A percentile compares a stretch with the other conserved stretches of the same genome.
Conservation (phyloP, 2,329 filamentous ascomycete genomes). For the Trichothecium sympodiale region DNA sequence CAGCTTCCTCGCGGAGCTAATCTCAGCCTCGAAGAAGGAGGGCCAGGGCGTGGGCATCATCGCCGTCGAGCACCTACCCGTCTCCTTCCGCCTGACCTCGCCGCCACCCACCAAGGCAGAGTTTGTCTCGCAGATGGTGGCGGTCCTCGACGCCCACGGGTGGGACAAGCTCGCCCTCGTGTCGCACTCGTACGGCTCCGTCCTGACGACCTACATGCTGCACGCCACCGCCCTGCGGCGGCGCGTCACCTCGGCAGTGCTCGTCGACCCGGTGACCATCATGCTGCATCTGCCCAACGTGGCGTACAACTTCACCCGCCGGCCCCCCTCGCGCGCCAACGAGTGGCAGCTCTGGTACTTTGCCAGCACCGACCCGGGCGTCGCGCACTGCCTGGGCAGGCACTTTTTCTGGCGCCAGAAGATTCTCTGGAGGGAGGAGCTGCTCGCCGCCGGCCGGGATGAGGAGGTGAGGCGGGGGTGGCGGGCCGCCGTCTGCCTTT, state of each 20-base stretch:
- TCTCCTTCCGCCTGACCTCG: conserved; percentile 51
- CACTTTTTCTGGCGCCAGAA: conserved; percentile 66
- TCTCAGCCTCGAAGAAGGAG: conserved; percentile 15
- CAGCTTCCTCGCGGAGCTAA: conserved; percentile 42
- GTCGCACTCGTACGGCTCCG: conserved; percentile 54
- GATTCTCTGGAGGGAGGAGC: conserved; percentile 58
- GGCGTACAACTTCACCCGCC: conserved; percentile 58
- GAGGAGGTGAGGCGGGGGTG: conserved; percentile 10
- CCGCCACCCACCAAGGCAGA: conserved; percentile 38
- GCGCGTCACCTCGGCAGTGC: conserved; percentile 35
- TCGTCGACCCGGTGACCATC: conserved; percentile 54
- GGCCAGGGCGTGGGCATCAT: conserved; percentile 49
- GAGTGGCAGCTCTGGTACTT: conserved; percentile 64
- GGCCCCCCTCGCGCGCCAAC: conserved; percentile 44
- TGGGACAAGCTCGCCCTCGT: conserved; percentile 49
- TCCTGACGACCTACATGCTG: conserved; percentile 51
- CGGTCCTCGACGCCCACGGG: conserved; percentile 45
- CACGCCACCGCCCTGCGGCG: conserved; percentile 33
- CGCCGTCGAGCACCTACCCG: conserved; percentile 52
- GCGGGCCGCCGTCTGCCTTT: conserved; percentile 45
- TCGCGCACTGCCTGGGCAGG: conserved; percentile 51
- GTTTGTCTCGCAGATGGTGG: conserved; percentile 43
- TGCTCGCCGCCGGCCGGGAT: conserved; percentile 20
- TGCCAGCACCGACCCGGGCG: conserved; percentile 54
- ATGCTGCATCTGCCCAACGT: conserved; percentile 59